Percentiles rank a stretch among this genome's conserved stretches.
Conservation (phyloP, 345 rosid genomes). For the Heritiera fomes region DNA sequence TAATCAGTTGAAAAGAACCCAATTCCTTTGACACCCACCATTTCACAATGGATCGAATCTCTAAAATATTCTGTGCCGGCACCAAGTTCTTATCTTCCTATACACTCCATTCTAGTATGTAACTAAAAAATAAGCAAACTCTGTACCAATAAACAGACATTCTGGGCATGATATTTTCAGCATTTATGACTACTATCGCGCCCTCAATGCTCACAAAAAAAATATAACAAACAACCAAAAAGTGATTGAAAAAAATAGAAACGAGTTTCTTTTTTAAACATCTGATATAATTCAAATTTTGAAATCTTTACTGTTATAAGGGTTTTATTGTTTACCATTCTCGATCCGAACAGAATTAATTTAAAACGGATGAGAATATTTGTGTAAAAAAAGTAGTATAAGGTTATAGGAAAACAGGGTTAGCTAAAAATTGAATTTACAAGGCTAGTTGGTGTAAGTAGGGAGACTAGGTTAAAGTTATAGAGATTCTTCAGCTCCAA, state of each 20-base stretch:
- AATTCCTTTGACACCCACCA: constrained; percentile 33
- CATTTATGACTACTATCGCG: neutral
- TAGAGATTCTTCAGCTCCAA: neutral
- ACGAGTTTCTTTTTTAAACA: no score
- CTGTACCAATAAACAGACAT: neutral
- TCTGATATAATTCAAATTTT: no score
- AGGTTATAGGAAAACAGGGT: constrained; percentile 6
- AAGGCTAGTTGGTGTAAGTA: constrained; percentile 12
- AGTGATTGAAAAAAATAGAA: no score
- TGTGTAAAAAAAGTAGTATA: neutral
- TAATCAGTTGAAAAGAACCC: constrained; percentile 33
- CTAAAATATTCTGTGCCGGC: constrained; percentile 11
- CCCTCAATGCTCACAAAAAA: neutral
- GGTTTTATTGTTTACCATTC: no score
- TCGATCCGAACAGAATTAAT: no score
- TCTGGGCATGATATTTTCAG: neutral
- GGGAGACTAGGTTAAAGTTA: neutral
- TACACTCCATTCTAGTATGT: constrained; percentile 24
- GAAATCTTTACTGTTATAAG: no score
- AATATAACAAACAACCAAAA: constrained; percentile 7
- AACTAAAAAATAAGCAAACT: constrained; percentile 14
- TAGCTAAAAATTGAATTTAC: neutral
- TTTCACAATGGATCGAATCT: constrained; percentile 32
- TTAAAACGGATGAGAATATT: no score
- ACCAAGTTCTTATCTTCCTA: constrained; percentile 30